A percentile compares a stretch with the other conserved stretches of the same genome.
Evolutionary conservation across 805 yeast species (phyloP).

Genomic region (Ogataea saltuana): DNA sequence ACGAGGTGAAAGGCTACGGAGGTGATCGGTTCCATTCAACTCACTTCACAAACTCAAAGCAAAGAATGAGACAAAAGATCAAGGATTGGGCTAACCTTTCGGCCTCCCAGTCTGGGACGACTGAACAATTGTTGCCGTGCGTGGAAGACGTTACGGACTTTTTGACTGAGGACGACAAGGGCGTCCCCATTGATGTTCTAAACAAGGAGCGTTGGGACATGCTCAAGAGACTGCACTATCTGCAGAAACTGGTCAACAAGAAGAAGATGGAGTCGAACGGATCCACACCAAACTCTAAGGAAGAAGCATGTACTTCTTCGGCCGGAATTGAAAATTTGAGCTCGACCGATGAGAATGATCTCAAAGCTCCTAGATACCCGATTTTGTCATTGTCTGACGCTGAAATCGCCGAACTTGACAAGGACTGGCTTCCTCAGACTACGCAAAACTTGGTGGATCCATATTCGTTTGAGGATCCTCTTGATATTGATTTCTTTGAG

Average conservation of each 20-base stretch:
- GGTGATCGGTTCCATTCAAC: conserved; percentile 57
- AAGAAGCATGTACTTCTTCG: conserved; percentile 8
- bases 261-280: conserved; percentile 11
- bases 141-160: conserved; percentile 57
- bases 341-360: conserved; percentile 30
- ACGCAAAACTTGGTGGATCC: conserved; percentile 69
- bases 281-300: neutral
- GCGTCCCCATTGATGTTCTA: conserved; percentile 35
- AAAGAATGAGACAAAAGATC: conserved; percentile 56
- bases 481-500: conserved; percentile 76
- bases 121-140: conserved; percentile 43
- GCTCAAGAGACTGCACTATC: conserved; percentile 67
- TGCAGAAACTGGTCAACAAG: conserved; percentile 65
- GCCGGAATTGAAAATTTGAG: conserved; percentile 14
- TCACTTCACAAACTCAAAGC: conserved; percentile 48
- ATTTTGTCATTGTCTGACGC: conserved; percentile 43
- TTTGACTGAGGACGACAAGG: conserved; percentile 45
- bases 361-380: conserved; percentile 22
- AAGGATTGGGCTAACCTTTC: conserved; percentile 55
- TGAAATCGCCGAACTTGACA: conserved; percentile 42
- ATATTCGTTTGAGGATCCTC: conserved; percentile 83
- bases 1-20: conserved; percentile 79
- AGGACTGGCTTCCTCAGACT: conserved; percentile 38
- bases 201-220: conserved; percentile 68
- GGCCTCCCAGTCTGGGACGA: conserved; percentile 37